A percentile compares a stretch with the other conserved stretches of the same genome.
phyloP scores from a whole-genome alignment of 805 yeast genomes.

The Komagataella pastoris region DNA sequence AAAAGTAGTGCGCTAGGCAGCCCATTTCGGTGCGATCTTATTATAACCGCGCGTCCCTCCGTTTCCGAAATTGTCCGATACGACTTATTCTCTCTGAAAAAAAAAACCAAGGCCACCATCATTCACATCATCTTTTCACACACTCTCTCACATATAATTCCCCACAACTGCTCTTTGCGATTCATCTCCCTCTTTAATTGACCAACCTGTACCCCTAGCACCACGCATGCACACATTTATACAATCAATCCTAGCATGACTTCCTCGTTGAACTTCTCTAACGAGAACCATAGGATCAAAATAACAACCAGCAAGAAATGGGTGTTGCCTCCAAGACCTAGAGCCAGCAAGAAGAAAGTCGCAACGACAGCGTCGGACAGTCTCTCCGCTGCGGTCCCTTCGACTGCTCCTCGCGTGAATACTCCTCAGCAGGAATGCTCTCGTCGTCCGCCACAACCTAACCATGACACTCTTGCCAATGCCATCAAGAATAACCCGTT shows the following conservation, averaged over 20 bases:
- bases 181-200: neutral
- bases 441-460: neutral
- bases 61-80: neutral
- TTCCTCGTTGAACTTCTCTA: neutral
- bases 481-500: constrained; percentile 12
- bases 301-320: constrained; percentile 63
- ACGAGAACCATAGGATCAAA: constrained; percentile 7
- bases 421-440: neutral
- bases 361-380: neutral
- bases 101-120: neutral
- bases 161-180: neutral
- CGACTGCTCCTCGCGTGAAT: neutral
- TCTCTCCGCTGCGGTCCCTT: neutral
- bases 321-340: constrained; percentile 79
- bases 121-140: neutral
- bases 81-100: neutral
- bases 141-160: neutral
- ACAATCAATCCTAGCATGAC: neutral
- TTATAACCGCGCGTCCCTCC: neutral
- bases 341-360: constrained; percentile 41
- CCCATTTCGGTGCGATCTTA: neutral
- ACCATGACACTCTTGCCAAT: neutral
- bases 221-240: neutral
- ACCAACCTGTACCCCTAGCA: neutral
- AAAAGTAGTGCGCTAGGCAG: neutral